Percentiles rank a stretch among this genome's conserved stretches.
Evolutionary conservation across 139 green algal species (phyloP).

Genomic region (Tetraselmis striata): DNA sequence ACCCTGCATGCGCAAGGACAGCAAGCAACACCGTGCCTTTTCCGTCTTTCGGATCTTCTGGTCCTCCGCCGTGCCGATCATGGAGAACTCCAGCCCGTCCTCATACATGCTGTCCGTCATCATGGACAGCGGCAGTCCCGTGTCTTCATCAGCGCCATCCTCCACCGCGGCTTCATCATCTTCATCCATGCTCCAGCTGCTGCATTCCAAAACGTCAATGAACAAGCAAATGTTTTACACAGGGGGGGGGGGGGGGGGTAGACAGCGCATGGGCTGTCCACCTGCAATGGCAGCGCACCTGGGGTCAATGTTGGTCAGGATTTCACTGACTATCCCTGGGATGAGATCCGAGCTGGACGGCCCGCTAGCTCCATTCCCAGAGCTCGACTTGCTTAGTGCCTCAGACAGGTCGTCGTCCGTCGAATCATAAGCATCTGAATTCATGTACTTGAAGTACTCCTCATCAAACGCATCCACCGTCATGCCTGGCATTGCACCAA

Average conservation of each 20-base stretch:
- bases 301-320: not conserved
- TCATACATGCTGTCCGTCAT: slow-evolving; percentile 4
- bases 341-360: not conserved
- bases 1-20: not conserved
- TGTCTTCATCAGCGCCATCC: slow-evolving; percentile 15
- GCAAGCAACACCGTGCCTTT: not conserved
- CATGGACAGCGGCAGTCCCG: slow-evolving; percentile 9
- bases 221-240: no score
- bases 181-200: slow-evolving; percentile 4
- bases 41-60: not conserved
- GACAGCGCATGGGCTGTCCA: no score
- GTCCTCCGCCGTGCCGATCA: not conserved
- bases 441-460: not conserved
- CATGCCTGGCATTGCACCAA: no score
- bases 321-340: not conserved
- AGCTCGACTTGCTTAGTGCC: no score
- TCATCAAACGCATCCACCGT: not conserved
- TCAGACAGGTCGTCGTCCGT: not conserved
- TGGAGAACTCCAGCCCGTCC: not conserved
- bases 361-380: not conserved
- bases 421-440: not conserved
- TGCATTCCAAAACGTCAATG: no score
- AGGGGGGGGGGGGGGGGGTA: no score
- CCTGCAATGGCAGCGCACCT: no score
- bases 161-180: slow-evolving; percentile 28